Evolutionary conservation across 176 grass and related monocot species (phyloP).

Genomic region (Neostapfia colusana): DNA sequence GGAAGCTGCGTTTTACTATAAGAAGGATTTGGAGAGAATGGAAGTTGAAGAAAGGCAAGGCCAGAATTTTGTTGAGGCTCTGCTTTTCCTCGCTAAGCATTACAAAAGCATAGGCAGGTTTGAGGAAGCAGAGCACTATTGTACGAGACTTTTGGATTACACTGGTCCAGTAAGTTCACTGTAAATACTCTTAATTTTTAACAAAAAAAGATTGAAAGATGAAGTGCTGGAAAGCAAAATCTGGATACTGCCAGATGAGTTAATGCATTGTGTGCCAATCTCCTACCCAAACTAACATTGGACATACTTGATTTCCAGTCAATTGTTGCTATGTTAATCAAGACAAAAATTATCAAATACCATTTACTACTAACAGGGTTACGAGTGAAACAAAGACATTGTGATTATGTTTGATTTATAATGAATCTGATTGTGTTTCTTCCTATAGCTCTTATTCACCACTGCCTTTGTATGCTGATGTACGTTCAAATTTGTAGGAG

Average conservation of each 20-base stretch:
- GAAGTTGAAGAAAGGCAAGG: slow-evolving; percentile 90
- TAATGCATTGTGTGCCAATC: neutral
- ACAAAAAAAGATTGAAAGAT: slow-evolving; percentile 15
- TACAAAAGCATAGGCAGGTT: slow-evolving; percentile 68
- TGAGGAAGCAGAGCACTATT: slow-evolving; percentile 83
- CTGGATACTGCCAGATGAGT: neutral
- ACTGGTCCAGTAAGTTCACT: slow-evolving; percentile 83
- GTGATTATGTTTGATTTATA: slow-evolving; percentile 19
- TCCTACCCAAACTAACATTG: neutral
- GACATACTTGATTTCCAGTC: neutral
- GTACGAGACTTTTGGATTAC: slow-evolving; percentile 88
- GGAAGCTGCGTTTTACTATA: slow-evolving; percentile 83
- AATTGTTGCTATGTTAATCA: slow-evolving; percentile 30
- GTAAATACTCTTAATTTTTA: slow-evolving; percentile 1
- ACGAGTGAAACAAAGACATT: slow-evolving; percentile 14
- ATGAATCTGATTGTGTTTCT: slow-evolving; percentile 21
- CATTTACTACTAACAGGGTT: slow-evolving; percentile 5
- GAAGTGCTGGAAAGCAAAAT: neutral
- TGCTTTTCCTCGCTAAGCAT: slow-evolving; percentile 89
- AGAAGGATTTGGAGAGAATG: slow-evolving; percentile 92
- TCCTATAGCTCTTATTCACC: slow-evolving; percentile 17
- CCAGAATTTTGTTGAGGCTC: slow-evolving; percentile 77
- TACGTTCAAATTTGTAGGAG: slow-evolving; percentile 58
- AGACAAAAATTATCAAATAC: neutral
- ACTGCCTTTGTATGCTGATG: slow-evolving; percentile 23